Evolutionary conservation across 768 basidiomycete genomes (phyloP).

Genomic region (Macrolepiota fuliginosa): DNA sequence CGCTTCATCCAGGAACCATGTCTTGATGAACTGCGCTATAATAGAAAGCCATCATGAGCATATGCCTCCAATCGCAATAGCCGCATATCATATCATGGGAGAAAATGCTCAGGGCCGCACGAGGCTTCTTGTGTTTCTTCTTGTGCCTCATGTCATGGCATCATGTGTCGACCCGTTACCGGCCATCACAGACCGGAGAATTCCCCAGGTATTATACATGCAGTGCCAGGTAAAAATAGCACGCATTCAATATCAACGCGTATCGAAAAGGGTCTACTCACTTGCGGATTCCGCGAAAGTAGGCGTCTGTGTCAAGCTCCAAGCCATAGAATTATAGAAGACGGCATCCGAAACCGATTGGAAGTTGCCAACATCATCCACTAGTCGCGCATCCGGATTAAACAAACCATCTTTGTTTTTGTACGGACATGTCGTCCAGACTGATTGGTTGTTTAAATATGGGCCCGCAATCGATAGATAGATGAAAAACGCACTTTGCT

Average conservation of each 20-base stretch:
- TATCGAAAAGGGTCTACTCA: conserved; percentile 17
- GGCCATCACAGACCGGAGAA: neutral
- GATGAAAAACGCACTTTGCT: conserved; percentile 39
- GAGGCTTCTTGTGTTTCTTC: neutral
- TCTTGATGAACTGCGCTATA: conserved; percentile 42
- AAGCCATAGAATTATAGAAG: conserved; percentile 61
- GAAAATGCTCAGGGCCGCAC: neutral
- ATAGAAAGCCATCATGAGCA: neutral
- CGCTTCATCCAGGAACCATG: conserved; percentile 57
- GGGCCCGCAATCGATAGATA: neutral
- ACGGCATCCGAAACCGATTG: conserved; percentile 54
- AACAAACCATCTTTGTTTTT: conserved; percentile 55
- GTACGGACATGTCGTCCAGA: conserved; percentile 61
- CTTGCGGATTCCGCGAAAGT: conserved; percentile 42
- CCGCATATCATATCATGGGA: neutral
- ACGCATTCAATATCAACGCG: neutral
- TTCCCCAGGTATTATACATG: neutral
- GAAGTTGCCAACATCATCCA: conserved; percentile 57
- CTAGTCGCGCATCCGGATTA: conserved; percentile 58
- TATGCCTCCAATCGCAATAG: neutral
- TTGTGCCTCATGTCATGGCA: neutral
- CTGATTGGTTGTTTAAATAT: conserved; percentile 21
- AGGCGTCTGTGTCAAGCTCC: conserved; percentile 36
- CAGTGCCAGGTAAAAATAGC: neutral
- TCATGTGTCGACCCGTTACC: neutral